These are phyloP conservation scores for Quercus cerris DNA, from an alignment of 306 rosid genomes.

Conservation along the genomic window DNA sequence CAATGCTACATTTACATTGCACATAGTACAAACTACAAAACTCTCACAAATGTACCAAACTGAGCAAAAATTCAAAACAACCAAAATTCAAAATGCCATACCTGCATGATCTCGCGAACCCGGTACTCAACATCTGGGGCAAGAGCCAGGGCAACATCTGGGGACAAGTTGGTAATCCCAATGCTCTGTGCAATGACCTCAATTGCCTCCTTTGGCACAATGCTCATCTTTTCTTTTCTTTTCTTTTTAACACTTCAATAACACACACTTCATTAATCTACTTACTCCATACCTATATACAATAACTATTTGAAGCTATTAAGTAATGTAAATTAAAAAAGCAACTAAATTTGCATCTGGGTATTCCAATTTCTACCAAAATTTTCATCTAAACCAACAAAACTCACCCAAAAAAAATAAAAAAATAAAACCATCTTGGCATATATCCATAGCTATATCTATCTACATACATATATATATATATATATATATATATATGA, in stretches of 20 bases:
- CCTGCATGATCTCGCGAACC: slow-evolving; percentile 96
- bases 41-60: neutral
- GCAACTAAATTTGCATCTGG: neutral
- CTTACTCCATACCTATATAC: neutral
- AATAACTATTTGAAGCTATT: neutral
- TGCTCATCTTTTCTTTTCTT: slow-evolving; percentile 46
- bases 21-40: neutral
- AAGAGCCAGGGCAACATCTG: slow-evolving; percentile 73
- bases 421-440: neutral
- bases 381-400: neutral
- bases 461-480: neutral
- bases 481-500: no score
- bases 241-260: neutral
- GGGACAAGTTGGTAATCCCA: slow-evolving; percentile 71
- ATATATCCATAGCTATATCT: neutral
- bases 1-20: neutral
- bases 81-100: slow-evolving; percentile 1
- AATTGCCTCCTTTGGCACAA: slow-evolving; percentile 79
- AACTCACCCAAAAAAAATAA: neutral
- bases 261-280: neutral
- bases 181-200: slow-evolving; percentile 89
- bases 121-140: slow-evolving; percentile 93
- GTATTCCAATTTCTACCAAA: neutral
- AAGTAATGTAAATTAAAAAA: neutral
- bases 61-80: neutral